phyloP scores from a whole-genome alignment of 306 rosid genomes.

The Cucumis melo region DNA sequence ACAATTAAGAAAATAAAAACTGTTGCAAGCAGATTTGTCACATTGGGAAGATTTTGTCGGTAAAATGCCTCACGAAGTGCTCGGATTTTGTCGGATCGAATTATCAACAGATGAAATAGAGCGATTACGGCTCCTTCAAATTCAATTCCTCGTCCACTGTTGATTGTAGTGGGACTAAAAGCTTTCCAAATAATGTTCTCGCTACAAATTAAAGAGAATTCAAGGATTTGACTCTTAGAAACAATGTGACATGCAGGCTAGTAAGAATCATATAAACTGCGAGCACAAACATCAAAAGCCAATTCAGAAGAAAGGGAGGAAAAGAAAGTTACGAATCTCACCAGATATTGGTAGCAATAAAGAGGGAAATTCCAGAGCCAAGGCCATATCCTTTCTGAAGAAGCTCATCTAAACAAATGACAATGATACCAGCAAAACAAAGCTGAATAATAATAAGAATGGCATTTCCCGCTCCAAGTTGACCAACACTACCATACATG shows the following conservation, averaged over 20 bases:
- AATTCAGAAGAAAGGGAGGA: neutral
- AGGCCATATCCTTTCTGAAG: slow-evolving; percentile 97
- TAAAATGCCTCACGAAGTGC: slow-evolving; percentile 88
- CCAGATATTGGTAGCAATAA: slow-evolving; percentile 90
- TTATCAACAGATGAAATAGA: slow-evolving; percentile 73
- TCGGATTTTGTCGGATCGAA: slow-evolving; percentile 77
- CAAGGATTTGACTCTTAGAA: neutral
- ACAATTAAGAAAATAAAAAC: slow-evolving; percentile 75
- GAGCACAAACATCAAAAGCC: neutral
- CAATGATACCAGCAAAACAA: slow-evolving; percentile 82
- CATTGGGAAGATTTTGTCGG: slow-evolving; percentile 93
- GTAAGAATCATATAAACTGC: neutral
- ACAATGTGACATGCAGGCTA: neutral
- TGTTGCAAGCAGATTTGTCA: slow-evolving; percentile 81
- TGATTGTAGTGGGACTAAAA: slow-evolving; percentile 89
- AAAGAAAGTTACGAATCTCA: slow-evolving; percentile 13
- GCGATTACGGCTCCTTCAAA: slow-evolving; percentile 95
- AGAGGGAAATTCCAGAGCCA: slow-evolving; percentile 90
- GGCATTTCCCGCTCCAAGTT: slow-evolving; percentile 92
- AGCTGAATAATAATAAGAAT: slow-evolving; percentile 82
- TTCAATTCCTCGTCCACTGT: slow-evolving; percentile 93
- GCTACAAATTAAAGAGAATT: slow-evolving; percentile 27
- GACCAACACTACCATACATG: slow-evolving; percentile 92
- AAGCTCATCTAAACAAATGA: slow-evolving; percentile 83
- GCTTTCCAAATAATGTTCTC: slow-evolving; percentile 94